Conservation (phyloP, 1,284 basidiomycete species). For the Boletellus dicymbophilus region DNA sequence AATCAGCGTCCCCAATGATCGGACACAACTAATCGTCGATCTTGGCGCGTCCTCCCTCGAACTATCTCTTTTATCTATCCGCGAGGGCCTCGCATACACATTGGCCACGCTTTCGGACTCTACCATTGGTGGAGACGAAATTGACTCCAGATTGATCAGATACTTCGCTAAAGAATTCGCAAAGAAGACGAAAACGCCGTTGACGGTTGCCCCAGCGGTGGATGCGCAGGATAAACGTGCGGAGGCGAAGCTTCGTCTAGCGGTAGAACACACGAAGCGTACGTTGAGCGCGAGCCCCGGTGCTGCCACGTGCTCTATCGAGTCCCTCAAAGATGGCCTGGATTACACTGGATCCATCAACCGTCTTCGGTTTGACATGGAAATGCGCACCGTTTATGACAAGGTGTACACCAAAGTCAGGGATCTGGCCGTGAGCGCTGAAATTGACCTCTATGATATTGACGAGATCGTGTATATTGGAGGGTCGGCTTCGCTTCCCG, state of each 20-base stretch:
- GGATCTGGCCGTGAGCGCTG: conserved; percentile 61
- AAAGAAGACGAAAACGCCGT: conserved; percentile 89
- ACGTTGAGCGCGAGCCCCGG: conserved; percentile 88
- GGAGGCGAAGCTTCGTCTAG: conserved; percentile 90
- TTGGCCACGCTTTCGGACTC: conserved; percentile 52
- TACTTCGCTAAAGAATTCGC: conserved; percentile 97
- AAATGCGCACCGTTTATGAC: conserved; percentile 75
- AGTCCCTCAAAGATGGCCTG: conserved; percentile 92
- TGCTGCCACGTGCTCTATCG: conserved; percentile 89
- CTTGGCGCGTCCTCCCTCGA: conserved; percentile 68
- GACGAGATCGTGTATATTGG: conserved; percentile 95
- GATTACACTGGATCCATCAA: conserved; percentile 96
- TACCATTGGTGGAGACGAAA: conserved; percentile 57
- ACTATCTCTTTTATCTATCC: conserved; percentile 63
- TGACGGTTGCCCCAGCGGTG: conserved; percentile 62
- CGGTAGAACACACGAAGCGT: conserved; percentile 95
- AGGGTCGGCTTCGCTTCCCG: conserved; percentile 84
- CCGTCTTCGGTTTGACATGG: conserved; percentile 91
- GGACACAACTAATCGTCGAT: conserved; percentile 73
- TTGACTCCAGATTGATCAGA: conserved; percentile 85
- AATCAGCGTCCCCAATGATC: conserved; percentile 50
- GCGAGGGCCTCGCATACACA: conserved; percentile 64
- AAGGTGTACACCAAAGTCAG: conserved; percentile 65
- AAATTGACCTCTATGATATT: conserved; percentile 77
- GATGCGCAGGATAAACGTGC: conserved; percentile 79